Evolutionary conservation across 2,329 filamentous ascomycete species (phyloP).

Genomic region (Alternaria dauci): DNA sequence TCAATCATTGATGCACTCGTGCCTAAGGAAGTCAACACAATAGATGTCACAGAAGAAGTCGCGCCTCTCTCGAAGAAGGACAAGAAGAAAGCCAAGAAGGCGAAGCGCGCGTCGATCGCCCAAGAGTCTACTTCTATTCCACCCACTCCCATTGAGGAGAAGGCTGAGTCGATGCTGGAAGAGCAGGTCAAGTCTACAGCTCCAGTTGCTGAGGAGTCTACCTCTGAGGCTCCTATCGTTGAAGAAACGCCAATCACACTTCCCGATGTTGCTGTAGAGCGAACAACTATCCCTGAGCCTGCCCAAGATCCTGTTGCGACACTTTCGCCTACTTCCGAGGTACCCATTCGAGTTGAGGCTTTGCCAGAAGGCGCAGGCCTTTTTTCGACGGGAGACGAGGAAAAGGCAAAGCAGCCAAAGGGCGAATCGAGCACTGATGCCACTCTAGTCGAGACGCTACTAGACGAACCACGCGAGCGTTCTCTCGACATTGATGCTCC

Average conservation of each 20-base stretch:
- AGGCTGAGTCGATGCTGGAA: slow-evolving; percentile 7
- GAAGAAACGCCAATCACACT: background rate
- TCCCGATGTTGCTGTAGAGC: background rate
- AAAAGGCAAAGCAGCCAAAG: slow-evolving; percentile 36
- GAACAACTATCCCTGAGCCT: background rate
- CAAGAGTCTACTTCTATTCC: slow-evolving; percentile 11
- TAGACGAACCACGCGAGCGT: slow-evolving; percentile 14
- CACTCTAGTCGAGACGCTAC: slow-evolving; percentile 3
- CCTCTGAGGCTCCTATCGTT: background rate
- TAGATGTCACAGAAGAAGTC: background rate
- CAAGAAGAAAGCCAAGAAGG: slow-evolving; percentile 33
- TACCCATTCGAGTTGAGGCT: background rate
- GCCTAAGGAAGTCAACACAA: background rate
- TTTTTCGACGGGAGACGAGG: slow-evolving; percentile 25
- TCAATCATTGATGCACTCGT: background rate
- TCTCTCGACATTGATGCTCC: slow-evolving; percentile 4
- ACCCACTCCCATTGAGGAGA: slow-evolving; percentile 14
- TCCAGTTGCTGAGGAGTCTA: background rate
- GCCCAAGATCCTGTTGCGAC: background rate
- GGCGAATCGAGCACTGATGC: slow-evolving; percentile 26
- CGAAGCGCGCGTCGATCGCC: slow-evolving; percentile 24
- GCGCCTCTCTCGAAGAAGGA: slow-evolving; percentile 25
- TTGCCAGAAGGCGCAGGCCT: background rate
- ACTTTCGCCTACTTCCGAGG: background rate
- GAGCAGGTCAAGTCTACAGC: background rate